Percentiles rank a stretch among this genome's conserved stretches.
These are phyloP conservation scores for Saturnispora quitensis DNA, from an alignment of 805 yeast genomes.

Conservation along the genomic window DNA sequence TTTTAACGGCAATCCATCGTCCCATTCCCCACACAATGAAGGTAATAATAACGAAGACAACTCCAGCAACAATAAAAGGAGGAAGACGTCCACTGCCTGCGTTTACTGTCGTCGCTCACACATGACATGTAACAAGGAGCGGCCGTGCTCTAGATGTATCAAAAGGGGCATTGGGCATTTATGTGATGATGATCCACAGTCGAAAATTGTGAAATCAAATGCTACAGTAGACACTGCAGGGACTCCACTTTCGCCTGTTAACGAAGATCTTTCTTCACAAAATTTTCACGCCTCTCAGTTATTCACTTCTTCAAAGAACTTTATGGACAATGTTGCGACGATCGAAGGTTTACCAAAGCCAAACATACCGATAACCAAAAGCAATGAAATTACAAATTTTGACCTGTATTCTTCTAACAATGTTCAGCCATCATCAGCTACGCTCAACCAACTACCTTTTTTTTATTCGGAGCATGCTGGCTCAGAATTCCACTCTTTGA, in stretches of 20 bases:
- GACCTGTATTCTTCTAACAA: neutral
- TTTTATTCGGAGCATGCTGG: conserved; percentile 90
- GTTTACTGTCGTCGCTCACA: conserved; percentile 89
- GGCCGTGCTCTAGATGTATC: conserved; percentile 76
- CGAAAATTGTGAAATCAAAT: neutral
- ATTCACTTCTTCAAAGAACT: conserved; percentile 2
- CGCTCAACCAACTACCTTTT: conserved; percentile 57
- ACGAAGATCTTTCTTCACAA: neutral
- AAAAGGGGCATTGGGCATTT: conserved; percentile 82
- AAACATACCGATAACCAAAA: neutral
- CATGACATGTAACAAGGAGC: conserved; percentile 78
- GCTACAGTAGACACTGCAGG: neutral
- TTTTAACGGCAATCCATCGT: neutral
- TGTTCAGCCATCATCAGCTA: conserved; percentile 13
- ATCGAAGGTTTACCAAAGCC: conserved; percentile 6
- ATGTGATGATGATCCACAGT: conserved; percentile 62
- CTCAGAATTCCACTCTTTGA: conserved; percentile 80
- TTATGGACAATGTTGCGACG: neutral
- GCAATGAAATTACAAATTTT: neutral
- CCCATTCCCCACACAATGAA: neutral
- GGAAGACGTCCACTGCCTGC: conserved; percentile 63
- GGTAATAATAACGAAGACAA: neutral
- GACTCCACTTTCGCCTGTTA: neutral
- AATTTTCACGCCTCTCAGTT: conserved; percentile 4
- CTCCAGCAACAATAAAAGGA: conserved; percentile 7